Conservation (phyloP, 441 rosid genomes). For the Gossypium lobatum region DNA sequence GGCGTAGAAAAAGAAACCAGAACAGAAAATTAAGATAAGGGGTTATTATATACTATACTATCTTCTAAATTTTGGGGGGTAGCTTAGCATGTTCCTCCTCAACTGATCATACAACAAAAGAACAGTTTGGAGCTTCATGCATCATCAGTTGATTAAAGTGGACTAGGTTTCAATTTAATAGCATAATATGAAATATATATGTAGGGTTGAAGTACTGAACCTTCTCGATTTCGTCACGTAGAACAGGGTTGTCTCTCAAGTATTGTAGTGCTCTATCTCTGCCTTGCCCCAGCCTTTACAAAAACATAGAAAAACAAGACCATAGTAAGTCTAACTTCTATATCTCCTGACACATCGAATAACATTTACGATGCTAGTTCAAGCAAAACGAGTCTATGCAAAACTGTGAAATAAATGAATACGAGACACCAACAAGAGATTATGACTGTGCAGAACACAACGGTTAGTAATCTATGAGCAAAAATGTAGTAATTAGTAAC, state of each 20-base stretch:
- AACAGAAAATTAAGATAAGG: background rate
- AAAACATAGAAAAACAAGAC: conserved; percentile 9
- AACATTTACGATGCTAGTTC: background rate
- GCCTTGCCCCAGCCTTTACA: conserved; percentile 83
- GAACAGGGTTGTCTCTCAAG: conserved; percentile 61
- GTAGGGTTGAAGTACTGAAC: conserved; percentile 25
- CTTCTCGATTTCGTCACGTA: conserved; percentile 72
- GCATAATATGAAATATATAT: background rate
- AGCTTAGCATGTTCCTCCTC: background rate
- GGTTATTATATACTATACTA: background rate
- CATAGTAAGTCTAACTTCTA: background rate
- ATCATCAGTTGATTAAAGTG: background rate
- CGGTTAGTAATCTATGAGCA: background rate
- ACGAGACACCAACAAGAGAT: background rate
- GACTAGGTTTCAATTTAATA: background rate
- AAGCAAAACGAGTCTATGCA: background rate
- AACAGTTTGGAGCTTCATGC: background rate
- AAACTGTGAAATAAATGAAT: background rate
- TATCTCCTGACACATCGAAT: background rate
- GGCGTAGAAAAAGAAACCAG: background rate
- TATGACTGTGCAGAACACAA: background rate
- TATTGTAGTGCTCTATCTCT: conserved; percentile 82
- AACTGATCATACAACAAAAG: background rate
- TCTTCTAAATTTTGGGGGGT: background rate
- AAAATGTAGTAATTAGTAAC: background rate